Conservation (phyloP, 345 rosid species). For the Citrus australasica region DNA sequence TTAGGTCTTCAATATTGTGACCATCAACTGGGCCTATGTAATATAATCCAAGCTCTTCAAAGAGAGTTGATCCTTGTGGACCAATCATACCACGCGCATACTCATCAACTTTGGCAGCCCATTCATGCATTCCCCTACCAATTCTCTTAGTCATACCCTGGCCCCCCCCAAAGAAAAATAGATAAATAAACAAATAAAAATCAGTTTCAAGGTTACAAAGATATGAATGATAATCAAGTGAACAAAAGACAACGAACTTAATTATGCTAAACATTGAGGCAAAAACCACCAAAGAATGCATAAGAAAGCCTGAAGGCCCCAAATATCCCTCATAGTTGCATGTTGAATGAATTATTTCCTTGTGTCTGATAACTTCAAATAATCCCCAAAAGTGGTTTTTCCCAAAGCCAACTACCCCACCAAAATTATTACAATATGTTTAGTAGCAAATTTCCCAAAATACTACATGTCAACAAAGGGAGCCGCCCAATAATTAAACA, state of each 20-base stretch:
- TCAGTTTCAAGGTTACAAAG: not conserved
- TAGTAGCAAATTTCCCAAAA: not conserved
- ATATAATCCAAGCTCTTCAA: slow-evolving; percentile 90
- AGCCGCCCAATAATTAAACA: not conserved
- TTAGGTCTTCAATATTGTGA: slow-evolving; percentile 78
- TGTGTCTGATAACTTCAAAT: not conserved
- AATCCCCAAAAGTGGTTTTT: not conserved
- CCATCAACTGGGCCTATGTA: slow-evolving; percentile 97
- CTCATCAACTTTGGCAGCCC: slow-evolving; percentile 96
- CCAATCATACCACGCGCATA: slow-evolving; percentile 97
- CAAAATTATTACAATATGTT: not conserved
- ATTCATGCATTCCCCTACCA: slow-evolving; percentile 80
- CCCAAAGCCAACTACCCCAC: not conserved
- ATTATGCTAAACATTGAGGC: not conserved
- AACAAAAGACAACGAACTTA: not conserved
- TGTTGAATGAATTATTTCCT: not conserved
- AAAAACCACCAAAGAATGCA: not conserved
- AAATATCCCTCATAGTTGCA: not conserved
- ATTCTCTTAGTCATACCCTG: slow-evolving; percentile 83
- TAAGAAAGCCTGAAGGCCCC: not conserved
- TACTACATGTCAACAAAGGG: not conserved
- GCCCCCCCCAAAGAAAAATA: not conserved
- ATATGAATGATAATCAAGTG: not conserved
- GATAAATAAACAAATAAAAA: not conserved
- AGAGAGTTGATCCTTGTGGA: slow-evolving; percentile 86